Base-by-base conservation (phyloP, 1,139 yeast genomes). In the Candida glucosophila region DNA sequence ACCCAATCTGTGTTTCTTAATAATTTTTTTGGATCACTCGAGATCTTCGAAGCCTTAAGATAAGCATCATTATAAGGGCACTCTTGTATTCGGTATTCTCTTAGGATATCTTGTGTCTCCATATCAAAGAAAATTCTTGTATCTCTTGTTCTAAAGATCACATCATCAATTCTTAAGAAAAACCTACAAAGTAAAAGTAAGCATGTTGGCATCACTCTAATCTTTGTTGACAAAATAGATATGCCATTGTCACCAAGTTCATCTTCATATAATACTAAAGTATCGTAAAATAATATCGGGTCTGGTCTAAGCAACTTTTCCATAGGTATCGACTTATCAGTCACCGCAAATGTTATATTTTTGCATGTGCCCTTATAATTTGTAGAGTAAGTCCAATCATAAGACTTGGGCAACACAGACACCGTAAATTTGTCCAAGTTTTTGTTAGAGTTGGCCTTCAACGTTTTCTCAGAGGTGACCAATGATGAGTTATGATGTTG, bases 231-330 rank as follows among this genome's bases (percentile, higher is more conserved):
- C 28, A 83, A 55, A 30, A 83, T 68, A 0, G 92, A 75, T 14
- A 85, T 80, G 4, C 99, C 99, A 49, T 90, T 90, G 50, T 90
- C 99, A 3, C 95, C 98, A 30, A 90, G 61, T 48, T 90, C 99
- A 45, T 90, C 98, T 47, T 90, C 99, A 46, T 73, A 92, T 17
- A 92, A 58, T 5, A 83, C 73, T 55, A 85, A 74, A 41, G 88
- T 96, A 47, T 86, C 97, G 46, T 74, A 90, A 47, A 83, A 85
- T 27, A 85, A 48, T 23, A 90, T 90, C 2, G 95, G 95, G 41
- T 86, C 95, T 5, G 81, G 88, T 30, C 67, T 63, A 25, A 73
- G 61, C 25, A 90, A 60, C 46, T 77, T 73, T 12, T 73, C 73
- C 13, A 82, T 43, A 0, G 98, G 98, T 9, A 90, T 69, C 22